Conservation (phyloP, 805 yeast genomes). For the Ogataea neopini region DNA sequence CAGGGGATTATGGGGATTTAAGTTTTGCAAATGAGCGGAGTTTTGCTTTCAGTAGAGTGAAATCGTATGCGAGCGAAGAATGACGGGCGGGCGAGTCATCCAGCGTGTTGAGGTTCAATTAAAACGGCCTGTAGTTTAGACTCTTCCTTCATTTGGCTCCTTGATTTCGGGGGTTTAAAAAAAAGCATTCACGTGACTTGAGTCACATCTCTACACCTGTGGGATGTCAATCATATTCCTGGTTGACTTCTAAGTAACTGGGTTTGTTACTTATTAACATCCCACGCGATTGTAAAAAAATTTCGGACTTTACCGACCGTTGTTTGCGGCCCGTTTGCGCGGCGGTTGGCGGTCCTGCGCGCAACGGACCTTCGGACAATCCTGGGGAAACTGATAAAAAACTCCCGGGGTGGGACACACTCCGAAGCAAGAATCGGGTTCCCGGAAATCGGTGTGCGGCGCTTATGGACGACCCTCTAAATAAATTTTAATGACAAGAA, state of each 20-base stretch:
- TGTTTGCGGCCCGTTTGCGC: neutral
- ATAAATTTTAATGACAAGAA: neutral
- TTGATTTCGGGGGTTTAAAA: too few relatives aligned
- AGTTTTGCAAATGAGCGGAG: slow-evolving; percentile 72
- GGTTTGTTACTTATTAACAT: too few relatives aligned
- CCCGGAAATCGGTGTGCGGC: slow-evolving; percentile 5
- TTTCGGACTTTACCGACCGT: neutral
- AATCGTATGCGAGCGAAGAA: neutral
- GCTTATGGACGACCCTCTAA: neutral
- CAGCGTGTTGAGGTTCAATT: too few relatives aligned
- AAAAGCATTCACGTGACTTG: neutral
- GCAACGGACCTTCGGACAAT: neutral
- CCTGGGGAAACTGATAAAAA: neutral
- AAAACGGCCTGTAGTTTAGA: too few relatives aligned
- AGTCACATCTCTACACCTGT: neutral
- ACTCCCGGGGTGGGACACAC: neutral
- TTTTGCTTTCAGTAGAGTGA: slow-evolving; percentile 71
- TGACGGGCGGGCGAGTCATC: neutral
- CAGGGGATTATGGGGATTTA: slow-evolving; percentile 36
- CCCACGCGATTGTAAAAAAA: too few relatives aligned
- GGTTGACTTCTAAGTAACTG: too few relatives aligned
- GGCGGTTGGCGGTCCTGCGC: neutral
- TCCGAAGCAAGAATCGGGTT: neutral
- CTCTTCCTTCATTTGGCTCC: too few relatives aligned
- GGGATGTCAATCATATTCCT: neutral